Conservation (phyloP, 257 asterid species). For the Plectranthus barbatus region DNA sequence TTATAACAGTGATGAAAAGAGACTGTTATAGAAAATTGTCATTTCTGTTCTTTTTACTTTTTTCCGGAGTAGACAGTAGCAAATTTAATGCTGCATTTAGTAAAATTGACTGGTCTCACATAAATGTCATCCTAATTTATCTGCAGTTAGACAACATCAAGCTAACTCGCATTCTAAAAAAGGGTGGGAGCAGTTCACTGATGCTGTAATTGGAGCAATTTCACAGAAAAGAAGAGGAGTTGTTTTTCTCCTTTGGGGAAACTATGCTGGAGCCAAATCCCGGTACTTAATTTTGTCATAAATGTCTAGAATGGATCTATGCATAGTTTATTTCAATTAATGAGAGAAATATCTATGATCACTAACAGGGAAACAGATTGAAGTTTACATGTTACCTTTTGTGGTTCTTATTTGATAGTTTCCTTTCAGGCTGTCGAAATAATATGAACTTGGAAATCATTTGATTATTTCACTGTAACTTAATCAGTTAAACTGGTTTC, state of each 20-base stretch:
- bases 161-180: slow-evolving; percentile 93
- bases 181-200: slow-evolving; percentile 99
- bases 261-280: slow-evolving; percentile 89
- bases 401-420: background rate
- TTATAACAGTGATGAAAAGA: background rate
- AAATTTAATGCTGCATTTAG: background rate
- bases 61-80: background rate
- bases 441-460: background rate
- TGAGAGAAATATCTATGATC: background rate
- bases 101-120: background rate
- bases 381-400: background rate
- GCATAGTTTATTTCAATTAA: background rate
- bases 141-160: slow-evolving; percentile 76
- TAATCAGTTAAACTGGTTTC: background rate
- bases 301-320: background rate
- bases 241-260: slow-evolving; percentile 97
- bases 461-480: background rate
- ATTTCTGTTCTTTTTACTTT: background rate
- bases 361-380: background rate
- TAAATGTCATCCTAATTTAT: slow-evolving; percentile 2
- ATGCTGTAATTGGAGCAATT: slow-evolving; percentile 75
- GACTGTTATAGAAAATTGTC: background rate
- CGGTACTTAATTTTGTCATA: slow-evolving; percentile 29
- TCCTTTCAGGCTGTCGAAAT: background rate
- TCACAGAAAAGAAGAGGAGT: slow-evolving; percentile 76